Conservation (phyloP, 225 moss, liverwort and hornwort genomes). For the Straminergon stramineum region DNA sequence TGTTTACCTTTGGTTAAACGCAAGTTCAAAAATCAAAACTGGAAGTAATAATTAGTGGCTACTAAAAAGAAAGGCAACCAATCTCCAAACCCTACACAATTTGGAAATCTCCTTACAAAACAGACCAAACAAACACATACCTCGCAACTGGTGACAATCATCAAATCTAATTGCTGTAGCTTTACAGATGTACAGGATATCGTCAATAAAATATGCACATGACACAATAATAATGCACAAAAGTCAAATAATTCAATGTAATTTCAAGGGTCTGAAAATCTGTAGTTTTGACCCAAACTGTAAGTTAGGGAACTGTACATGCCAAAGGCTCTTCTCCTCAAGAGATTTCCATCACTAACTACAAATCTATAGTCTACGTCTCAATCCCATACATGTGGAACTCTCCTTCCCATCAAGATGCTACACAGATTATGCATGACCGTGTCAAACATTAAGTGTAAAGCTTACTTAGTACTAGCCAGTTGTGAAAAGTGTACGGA, state of each 20-base stretch:
- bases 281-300: neutral
- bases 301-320: neutral
- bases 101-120: neutral
- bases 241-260: neutral
- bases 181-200: neutral
- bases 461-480: slow-evolving; percentile 5
- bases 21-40: too few relatives aligned
- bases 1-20: neutral
- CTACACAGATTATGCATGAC: neutral
- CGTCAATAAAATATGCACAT: neutral
- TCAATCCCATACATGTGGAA: neutral
- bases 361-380: neutral
- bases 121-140: neutral
- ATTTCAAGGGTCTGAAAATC: neutral
- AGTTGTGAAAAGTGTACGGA: neutral
- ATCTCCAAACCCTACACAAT: neutral
- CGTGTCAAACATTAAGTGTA: neutral
- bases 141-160: neutral
- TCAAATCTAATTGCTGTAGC: neutral
- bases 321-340: neutral
- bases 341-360: neutral
- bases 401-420: neutral
- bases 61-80: neutral
- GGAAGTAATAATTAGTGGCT: neutral
- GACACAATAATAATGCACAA: too few relatives aligned